Conservation (phyloP, 2,329 filamentous ascomycete species). For the Beauveria asiatica region DNA sequence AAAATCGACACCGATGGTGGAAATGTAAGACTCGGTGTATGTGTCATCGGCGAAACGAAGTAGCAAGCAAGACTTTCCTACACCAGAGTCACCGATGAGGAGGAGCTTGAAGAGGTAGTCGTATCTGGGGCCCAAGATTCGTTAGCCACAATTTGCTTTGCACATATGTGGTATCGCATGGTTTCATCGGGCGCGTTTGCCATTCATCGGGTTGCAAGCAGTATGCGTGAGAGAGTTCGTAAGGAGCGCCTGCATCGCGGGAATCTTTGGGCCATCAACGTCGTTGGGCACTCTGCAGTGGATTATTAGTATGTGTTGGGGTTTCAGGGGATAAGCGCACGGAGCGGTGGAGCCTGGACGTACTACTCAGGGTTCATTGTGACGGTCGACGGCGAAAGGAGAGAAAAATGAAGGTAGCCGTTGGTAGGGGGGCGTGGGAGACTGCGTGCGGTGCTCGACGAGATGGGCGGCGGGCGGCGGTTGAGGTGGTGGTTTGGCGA, state of each 20-base stretch:
- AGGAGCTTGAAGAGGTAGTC: conserved; percentile 99
- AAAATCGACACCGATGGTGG: conserved; percentile 98
- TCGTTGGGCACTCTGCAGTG: conserved; percentile 10
- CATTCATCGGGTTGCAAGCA: neutral
- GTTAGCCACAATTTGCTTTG: conserved; percentile 16
- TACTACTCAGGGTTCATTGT: conserved; percentile 93
- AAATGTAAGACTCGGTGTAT: conserved; percentile 99
- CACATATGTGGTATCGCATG: conserved; percentile 6
- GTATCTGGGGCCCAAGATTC: conserved; percentile 62
- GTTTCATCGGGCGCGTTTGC: neutral
- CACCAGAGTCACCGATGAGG: conserved; percentile 99
- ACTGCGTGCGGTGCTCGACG: conserved; percentile 1
- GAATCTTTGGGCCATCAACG: neutral
- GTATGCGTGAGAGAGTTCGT: neutral
- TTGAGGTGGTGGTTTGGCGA: neutral
- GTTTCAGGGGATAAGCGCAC: conserved; percentile 15
- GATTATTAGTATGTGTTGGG: conserved; percentile 16
- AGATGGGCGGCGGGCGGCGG: neutral
- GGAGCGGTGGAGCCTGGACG: conserved; percentile 32
- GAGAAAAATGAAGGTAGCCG: conserved; percentile 2
- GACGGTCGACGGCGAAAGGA: conserved; percentile 23
- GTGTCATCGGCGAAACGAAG: conserved; percentile 98
- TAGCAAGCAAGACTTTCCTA: conserved; percentile 98
- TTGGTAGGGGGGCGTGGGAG: neutral
- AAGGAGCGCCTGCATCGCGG: neutral